Evolutionary conservation across 2,329 filamentous ascomycete genomes (phyloP).

Genomic region (Fusarium cyanostomum): DNA sequence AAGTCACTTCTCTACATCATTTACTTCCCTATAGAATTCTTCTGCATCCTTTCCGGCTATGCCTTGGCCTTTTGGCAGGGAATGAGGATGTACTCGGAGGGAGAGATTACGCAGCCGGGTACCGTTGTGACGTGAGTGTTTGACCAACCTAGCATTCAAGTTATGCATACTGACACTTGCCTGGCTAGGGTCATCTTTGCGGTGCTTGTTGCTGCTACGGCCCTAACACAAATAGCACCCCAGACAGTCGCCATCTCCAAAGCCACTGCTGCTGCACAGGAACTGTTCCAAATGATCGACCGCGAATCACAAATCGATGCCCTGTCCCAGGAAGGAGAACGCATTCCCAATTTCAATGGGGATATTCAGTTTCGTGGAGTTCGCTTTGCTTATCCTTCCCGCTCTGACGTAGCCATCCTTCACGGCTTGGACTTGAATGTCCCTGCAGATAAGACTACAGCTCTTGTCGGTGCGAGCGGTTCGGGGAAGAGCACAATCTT

Average conservation of each 20-base stretch:
- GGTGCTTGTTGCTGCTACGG: slow-evolving; percentile 56
- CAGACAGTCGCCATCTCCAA: slow-evolving; percentile 57
- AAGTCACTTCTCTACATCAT: slow-evolving; percentile 56
- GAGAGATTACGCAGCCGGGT: slow-evolving; percentile 57
- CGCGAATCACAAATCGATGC: slow-evolving; percentile 56
- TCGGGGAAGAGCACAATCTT: slow-evolving; percentile 68
- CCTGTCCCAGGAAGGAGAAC: slow-evolving; percentile 49
- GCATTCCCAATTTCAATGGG: slow-evolving; percentile 46
- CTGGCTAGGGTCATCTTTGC: slow-evolving; percentile 56
- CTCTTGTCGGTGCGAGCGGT: slow-evolving; percentile 66
- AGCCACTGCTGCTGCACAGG: slow-evolving; percentile 56
- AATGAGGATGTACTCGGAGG: slow-evolving; percentile 55
- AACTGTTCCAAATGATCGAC: slow-evolving; percentile 60
- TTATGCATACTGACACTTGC: background rate
- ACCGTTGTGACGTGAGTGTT: slow-evolving; percentile 56
- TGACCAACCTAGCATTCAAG: fast-evolving
- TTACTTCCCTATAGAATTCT: slow-evolving; percentile 57
- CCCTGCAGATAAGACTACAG: slow-evolving; percentile 58
- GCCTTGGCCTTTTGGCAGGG: slow-evolving; percentile 63
- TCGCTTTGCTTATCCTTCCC: slow-evolving; percentile 65
- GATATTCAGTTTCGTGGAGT: slow-evolving; percentile 60
- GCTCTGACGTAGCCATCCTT: slow-evolving; percentile 59
- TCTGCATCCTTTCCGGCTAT: slow-evolving; percentile 58
- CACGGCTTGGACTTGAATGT: slow-evolving; percentile 54
- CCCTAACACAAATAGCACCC: slow-evolving; percentile 58